phyloP scores from a whole-genome alignment of 768 basidiomycete genomes.

The Naganishia vaughanmartiniae region DNA sequence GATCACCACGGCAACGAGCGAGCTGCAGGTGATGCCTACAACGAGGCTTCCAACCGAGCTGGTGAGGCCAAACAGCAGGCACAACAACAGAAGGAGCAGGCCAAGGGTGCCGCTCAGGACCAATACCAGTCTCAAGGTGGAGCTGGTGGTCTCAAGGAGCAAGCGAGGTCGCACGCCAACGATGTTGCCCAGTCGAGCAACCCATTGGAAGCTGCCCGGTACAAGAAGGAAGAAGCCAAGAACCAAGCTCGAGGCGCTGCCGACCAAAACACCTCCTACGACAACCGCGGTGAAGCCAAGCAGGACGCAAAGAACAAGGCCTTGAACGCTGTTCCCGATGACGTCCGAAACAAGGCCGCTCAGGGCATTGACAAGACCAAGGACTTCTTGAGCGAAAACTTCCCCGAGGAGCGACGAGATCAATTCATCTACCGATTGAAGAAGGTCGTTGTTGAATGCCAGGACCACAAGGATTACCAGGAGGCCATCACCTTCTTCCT shows the following conservation, averaged over 20 bases:
- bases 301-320: slow-evolving; percentile 50
- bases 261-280: slow-evolving; percentile 36
- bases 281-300: slow-evolving; percentile 37
- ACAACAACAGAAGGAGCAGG: slow-evolving; percentile 39
- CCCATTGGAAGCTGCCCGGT: slow-evolving; percentile 46
- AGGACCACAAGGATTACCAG: slow-evolving; percentile 87
- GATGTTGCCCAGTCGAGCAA: slow-evolving; percentile 42
- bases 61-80: slow-evolving; percentile 44
- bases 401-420: slow-evolving; percentile 84
- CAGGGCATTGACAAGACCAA: slow-evolving; percentile 63
- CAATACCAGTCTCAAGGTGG: slow-evolving; percentile 37
- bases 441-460: slow-evolving; percentile 90
- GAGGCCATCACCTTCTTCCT: slow-evolving; percentile 58
- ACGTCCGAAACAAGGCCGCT: slow-evolving; percentile 62
- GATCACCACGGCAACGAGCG: slow-evolving; percentile 51
- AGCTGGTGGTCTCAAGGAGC: slow-evolving; percentile 36
- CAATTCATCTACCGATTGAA: slow-evolving; percentile 91
- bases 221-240: slow-evolving; percentile 43
- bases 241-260: slow-evolving; percentile 34
- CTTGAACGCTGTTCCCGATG: slow-evolving; percentile 63
- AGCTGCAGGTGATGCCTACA: slow-evolving; percentile 44
- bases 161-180: slow-evolving; percentile 43
- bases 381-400: slow-evolving; percentile 73
- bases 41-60: slow-evolving; percentile 49
- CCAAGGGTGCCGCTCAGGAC: slow-evolving; percentile 37